These are phyloP conservation scores for Actinomortierella wolfii DNA, from an alignment of 371 early-diverging fungal species.

Conservation along the genomic window DNA sequence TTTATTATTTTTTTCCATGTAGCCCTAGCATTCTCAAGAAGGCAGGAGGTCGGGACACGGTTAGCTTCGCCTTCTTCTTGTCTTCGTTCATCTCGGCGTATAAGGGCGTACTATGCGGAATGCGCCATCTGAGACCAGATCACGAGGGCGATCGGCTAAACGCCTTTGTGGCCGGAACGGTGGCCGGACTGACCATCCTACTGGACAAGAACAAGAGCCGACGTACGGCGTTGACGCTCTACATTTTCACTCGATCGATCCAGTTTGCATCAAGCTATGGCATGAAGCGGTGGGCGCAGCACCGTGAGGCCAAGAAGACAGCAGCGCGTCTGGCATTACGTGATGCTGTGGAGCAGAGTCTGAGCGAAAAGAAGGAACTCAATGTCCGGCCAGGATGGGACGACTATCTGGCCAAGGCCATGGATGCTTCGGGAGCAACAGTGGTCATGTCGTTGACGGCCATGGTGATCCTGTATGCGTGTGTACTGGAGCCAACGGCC, in stretches of 20 bases:
- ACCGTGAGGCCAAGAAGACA: conserved; percentile 41
- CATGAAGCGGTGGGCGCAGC: conserved; percentile 65
- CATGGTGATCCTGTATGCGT: conserved; percentile 66
- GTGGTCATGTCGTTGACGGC: conserved; percentile 71
- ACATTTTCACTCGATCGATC: conserved; percentile 75
- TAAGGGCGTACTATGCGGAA: conserved; percentile 75
- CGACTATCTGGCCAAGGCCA: conserved; percentile 56
- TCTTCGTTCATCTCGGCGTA: conserved; percentile 79
- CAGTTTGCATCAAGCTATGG: conserved; percentile 75
- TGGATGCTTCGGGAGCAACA: conserved; percentile 60
- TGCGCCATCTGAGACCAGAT: conserved; percentile 61
- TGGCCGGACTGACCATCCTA: conserved; percentile 73
- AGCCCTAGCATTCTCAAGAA: conserved; percentile 63
- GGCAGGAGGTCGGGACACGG: conserved; percentile 73
- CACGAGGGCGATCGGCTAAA: conserved; percentile 66
- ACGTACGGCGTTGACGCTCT: conserved; percentile 78
- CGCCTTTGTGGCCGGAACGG: conserved; percentile 78
- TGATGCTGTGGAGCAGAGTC: conserved; percentile 14
- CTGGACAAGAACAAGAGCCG: conserved; percentile 74
- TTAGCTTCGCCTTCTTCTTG: conserved; percentile 81
- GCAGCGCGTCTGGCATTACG: conserved; percentile 17
- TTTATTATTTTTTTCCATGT: background rate
- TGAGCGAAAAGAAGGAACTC: conserved; percentile 12
- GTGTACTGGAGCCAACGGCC: conserved; percentile 64
- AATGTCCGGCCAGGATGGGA: conserved; percentile 46